Base-by-base conservation (phyloP, 257 asterid species). In the Solanum habrochaites region DNA sequence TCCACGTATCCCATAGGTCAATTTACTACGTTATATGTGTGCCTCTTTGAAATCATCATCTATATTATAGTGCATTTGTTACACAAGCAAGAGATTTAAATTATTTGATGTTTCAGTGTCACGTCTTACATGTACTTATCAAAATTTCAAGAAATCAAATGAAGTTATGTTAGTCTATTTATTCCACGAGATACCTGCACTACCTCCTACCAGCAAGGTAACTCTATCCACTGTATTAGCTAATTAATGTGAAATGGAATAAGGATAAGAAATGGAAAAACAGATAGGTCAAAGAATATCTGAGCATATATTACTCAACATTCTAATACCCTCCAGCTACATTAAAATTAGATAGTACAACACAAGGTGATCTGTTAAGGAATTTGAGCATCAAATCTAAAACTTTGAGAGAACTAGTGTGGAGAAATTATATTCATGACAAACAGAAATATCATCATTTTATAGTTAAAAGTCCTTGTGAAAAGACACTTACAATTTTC, bases 101-200 rank as follows among this genome's bases (percentile, higher is more conserved):
- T 78, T 45, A 78, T 78, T 8, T 78, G 35, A 16, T 27, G n/a
- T 78, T 78, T 43, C 16, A 27, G 10, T 47, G 66, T 80, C 4
- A 45, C 18, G 67, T 80, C 42, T 27, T 80, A 47, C 27, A 15
- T 78, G 84, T 80, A 78, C 40, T 47, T 43, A 78, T 27, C 66
- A 29, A 25, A 45, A 27, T 45, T 15, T 78, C 83, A 45, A 78
- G 40, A 78, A 37, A 77, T 25, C 23, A 43, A 77, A 14, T 43
- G 83, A 77, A 77, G 20, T 77, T 77, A 14, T 77, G 9, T 77
- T 43, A 13, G 23, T 13, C 11, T 42, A 43, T 43, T 52, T 15
- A 15, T 49, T 1, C 21, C 60, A 16, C 23, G 23, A 49, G 1
- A 49, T 6, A 15, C 1, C 0, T 49, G 23, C 0, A 8, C 0